Conservation (phyloP, 805 yeast genomes). For the Yamadazyma insecticola region DNA sequence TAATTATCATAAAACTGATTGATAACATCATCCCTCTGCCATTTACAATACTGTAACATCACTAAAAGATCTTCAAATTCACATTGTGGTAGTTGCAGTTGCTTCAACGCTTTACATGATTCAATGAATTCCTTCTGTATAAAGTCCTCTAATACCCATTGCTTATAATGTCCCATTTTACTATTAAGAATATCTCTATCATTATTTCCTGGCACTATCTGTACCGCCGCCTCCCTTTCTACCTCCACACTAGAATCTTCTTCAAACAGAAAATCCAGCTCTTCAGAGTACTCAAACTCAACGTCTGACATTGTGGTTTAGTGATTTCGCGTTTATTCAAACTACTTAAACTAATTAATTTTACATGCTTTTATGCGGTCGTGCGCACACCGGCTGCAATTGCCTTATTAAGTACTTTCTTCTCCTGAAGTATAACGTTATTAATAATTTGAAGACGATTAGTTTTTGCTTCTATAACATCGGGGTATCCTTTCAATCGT, state of each 20-base stretch:
- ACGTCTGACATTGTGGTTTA: conserved; percentile 8
- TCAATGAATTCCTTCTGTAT: conserved; percentile 20
- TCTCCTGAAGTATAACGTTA: conserved; percentile 22
- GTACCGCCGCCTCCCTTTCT: conserved; percentile 1
- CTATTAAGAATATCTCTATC: neutral
- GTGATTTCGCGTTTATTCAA: too few species aligned
- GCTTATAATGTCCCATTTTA: conserved; percentile 9
- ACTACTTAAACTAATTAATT: too few species aligned
- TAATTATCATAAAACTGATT: conserved; percentile 31
- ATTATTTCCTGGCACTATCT: neutral
- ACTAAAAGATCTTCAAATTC: conserved; percentile 26
- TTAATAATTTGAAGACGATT: conserved; percentile 7
- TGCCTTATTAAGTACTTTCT: conserved; percentile 15
- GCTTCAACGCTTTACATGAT: conserved; percentile 17
- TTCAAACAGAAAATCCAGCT: conserved; percentile 13
- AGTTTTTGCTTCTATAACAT: neutral
- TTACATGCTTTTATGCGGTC: too few species aligned
- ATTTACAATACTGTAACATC: conserved; percentile 32
- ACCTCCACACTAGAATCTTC: conserved; percentile 10
- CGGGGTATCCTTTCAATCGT: neutral
- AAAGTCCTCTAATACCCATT: conserved; percentile 24
- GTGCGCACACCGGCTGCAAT: too few species aligned
- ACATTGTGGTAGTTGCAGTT: conserved; percentile 23
- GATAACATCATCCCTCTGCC: conserved; percentile 38
- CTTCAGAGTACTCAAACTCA: conserved; percentile 11